A percentile compares a stretch with the other conserved stretches of the same genome.
phyloP scores from a whole-genome alignment of 805 yeast genomes.

The Sugiyamaella boreocaroliniensis region DNA sequence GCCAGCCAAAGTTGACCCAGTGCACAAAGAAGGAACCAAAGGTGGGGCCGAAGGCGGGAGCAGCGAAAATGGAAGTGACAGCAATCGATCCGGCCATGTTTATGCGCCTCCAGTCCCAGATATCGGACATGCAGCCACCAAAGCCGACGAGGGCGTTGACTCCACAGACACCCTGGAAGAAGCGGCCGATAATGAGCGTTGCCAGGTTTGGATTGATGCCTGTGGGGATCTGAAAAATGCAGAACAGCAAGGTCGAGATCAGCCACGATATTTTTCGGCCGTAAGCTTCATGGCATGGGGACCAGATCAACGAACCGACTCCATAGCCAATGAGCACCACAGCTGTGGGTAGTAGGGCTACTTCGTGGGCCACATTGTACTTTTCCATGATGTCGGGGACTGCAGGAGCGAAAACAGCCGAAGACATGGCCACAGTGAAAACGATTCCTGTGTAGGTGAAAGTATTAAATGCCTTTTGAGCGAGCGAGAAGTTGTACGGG shows the following conservation, averaged over 20 bases:
- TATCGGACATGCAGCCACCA: slow-evolving; percentile 45
- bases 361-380: slow-evolving; percentile 3
- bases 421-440: background rate
- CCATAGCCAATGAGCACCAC: slow-evolving; percentile 50
- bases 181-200: slow-evolving; percentile 40
- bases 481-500: slow-evolving; percentile 1
- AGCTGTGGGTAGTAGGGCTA: slow-evolving; percentile 42
- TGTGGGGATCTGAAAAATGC: slow-evolving; percentile 37
- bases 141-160: slow-evolving; percentile 46
- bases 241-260: slow-evolving; percentile 13
- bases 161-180: slow-evolving; percentile 43
- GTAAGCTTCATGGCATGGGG: slow-evolving; percentile 59
- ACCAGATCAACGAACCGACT: slow-evolving; percentile 71
- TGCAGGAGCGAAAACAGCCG: slow-evolving; percentile 6
- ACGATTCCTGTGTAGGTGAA: background rate
- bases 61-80: slow-evolving; percentile 35
- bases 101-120: slow-evolving; percentile 36
- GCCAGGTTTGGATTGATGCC: slow-evolving; percentile 40
- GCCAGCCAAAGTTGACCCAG: slow-evolving; percentile 44
- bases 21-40: slow-evolving; percentile 39
- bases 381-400: background rate
- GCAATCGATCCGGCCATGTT: slow-evolving; percentile 40
- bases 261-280: slow-evolving; percentile 49
- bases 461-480: slow-evolving; percentile 3
- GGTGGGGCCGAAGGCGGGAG: slow-evolving; percentile 36